Base-by-base conservation (phyloP, 2,329 filamentous ascomycete genomes). In the Tolypocladium cylindrosporum region DNA sequence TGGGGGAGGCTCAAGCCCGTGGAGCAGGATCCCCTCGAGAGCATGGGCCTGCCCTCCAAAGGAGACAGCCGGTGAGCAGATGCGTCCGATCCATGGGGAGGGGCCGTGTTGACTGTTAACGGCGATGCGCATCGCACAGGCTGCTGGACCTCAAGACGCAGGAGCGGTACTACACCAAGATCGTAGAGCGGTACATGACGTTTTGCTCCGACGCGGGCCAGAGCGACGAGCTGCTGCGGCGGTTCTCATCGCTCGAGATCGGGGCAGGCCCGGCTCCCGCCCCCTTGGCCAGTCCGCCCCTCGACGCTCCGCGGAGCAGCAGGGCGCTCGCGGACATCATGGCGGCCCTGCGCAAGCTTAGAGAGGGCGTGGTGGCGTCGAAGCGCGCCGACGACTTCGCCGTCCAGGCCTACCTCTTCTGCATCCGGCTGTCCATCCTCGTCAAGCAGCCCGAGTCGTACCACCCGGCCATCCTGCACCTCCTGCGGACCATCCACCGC, bases 321-420 rank as follows among this genome's bases (percentile, higher is more conserved):
- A 82, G 84, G 63, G 85, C 89, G 62, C 80, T 97, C 37, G 82
- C 87, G 2, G 84, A 83, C 24, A 85, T 97, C 56, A 79, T 97
- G 57, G 83, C 89, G 66, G 90, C 93, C 3, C 86, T 97, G 69
- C 87, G 94, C 61, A 97, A 97, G 71, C 83, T 99, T 39, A 86
- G 94, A 58, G 94, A 99, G 76, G 92, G 88, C 31, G 87, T 97
- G 54, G 84, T 96, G 3, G 90, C 90, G 14, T 86, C 89, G 10
- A 84, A 85, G 56, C 85, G 92, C 24, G 77, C 80, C 41, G 89
- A 96, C 68, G 78, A 83, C 56, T 99, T 99, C 72, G 87, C 93
- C 1, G 85, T 89, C n/a, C 86, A 91, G 64, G 90, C 87, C 19
- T 96, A 97, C 73, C 85, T 96, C 61, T 97, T 97, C 77, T 91